Conservation (phyloP, 1,284 basidiomycete genomes). For the Naganishia sp. region DNA sequence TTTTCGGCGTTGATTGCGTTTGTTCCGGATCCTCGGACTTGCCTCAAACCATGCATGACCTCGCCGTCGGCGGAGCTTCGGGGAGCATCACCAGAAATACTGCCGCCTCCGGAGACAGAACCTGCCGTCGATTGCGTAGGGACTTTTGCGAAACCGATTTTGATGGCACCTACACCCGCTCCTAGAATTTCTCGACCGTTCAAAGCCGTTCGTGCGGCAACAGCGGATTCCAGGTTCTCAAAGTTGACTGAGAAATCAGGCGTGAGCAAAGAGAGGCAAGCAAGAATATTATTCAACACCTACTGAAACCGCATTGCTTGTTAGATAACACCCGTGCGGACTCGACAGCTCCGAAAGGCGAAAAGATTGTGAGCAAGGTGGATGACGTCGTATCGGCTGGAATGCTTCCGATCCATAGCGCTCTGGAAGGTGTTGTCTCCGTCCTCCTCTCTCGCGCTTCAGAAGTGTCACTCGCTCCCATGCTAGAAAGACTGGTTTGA, state of each 20-base stretch:
- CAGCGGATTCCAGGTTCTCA: constrained; percentile 93
- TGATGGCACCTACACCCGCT: constrained; percentile 90
- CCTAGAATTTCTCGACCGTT: constrained; percentile 94
- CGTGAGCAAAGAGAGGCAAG: constrained; percentile 33
- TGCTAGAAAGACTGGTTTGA: constrained; percentile 34
- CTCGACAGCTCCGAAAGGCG: constrained; percentile 95
- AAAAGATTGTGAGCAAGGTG: constrained; percentile 79
- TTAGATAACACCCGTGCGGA: constrained; percentile 91
- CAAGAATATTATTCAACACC: constrained; percentile 16
- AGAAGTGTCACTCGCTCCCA: constrained; percentile 65
- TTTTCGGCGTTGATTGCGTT: constrained; percentile 28
- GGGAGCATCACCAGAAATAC: constrained; percentile 15
- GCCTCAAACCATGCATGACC: constrained; percentile 37
- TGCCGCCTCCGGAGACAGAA: constrained; percentile 38
- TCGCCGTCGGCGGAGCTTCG: constrained; percentile 38
- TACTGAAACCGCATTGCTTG: constrained; percentile 86
- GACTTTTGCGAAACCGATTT: constrained; percentile 94
- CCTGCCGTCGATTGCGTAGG: constrained; percentile 65
- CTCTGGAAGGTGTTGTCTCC: constrained; percentile 78
- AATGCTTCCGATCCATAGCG: constrained; percentile 94
- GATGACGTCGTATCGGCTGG: constrained; percentile 89
- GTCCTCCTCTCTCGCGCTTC: constrained; percentile 51
- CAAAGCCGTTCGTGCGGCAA: constrained; percentile 87
- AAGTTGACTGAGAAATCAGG: constrained; percentile 74
- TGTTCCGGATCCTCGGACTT: constrained; percentile 66